Evolutionary conservation across 23 red algal genomes (phyloP).

Genomic region (Gracilaria vermiculophylla): DNA sequence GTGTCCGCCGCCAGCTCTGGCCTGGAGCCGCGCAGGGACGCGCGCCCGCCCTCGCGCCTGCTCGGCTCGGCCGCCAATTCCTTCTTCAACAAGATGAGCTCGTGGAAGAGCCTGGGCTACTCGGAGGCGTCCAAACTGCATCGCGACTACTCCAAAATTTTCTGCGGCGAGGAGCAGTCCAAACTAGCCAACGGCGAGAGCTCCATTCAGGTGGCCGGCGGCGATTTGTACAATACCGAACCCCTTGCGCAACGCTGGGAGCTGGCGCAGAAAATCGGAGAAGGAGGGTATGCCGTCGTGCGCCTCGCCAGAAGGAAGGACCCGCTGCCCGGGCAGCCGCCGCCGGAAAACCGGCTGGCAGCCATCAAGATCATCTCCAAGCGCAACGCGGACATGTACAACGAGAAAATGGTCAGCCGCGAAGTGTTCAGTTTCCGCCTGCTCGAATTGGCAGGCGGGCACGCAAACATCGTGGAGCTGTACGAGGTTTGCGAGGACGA

Average conservation of each 20-base stretch:
- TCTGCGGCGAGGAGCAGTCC: slow-evolving; percentile 33
- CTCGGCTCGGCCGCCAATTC: slow-evolving; percentile 39
- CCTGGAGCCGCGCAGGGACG: slow-evolving; percentile 6
- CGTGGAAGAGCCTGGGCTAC: slow-evolving; percentile 45
- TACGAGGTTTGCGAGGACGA: slow-evolving; percentile 84
- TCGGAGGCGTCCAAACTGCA: slow-evolving; percentile 45
- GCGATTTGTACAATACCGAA: slow-evolving; percentile 41
- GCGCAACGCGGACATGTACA: slow-evolving; percentile 46
- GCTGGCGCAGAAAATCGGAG: slow-evolving; percentile 48
- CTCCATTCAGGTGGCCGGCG: slow-evolving; percentile 58
- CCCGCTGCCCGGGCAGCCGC: slow-evolving; percentile 13
- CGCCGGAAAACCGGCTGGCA: slow-evolving; percentile 23
- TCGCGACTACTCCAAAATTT: slow-evolving; percentile 55
- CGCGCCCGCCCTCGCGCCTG: slow-evolving; percentile 30
- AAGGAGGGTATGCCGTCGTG: slow-evolving; percentile 60
- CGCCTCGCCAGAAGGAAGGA: slow-evolving; percentile 29
- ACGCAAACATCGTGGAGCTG: slow-evolving; percentile 79
- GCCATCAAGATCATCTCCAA: slow-evolving; percentile 78
- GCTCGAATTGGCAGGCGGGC: slow-evolving; percentile 71
- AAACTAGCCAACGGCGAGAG: slow-evolving; percentile 42
- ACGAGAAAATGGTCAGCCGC: slow-evolving; percentile 65
- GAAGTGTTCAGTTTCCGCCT: slow-evolving; percentile 67
- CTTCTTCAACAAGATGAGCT: slow-evolving; percentile 49
- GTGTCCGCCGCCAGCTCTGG: slow-evolving; percentile 15
- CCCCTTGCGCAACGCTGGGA: slow-evolving; percentile 42